Evolutionary conservation across 1,284 basidiomycete genomes (phyloP), one percentile per base, ranked within the genome.

Genomic region (Leucoagaricus sp.): DNA sequence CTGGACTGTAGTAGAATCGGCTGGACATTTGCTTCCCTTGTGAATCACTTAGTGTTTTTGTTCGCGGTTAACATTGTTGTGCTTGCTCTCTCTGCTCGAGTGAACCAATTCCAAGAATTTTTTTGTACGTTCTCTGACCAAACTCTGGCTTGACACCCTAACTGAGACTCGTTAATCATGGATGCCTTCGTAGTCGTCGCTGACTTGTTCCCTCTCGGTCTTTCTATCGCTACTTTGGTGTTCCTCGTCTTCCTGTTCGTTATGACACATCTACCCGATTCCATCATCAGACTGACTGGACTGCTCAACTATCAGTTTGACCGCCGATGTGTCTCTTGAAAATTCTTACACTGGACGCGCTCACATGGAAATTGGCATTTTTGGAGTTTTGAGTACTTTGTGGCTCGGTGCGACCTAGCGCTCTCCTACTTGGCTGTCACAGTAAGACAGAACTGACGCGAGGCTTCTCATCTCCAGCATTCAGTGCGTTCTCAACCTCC

Each of bases 401-500:
- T 85, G 83, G 84, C 71, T 85, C 4, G 75, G 82, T 84, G 58
- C 55, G 78, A 15, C 36, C 36, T 63, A 13, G 6, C 31, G 36
- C 40, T 50, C 38, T 40, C 46, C 31, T 28, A 8, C 17, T n/a
- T 38, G n/a, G n/a, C 36, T 5, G 23, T 31, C 29, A 23, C 10
- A 38, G 36, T 53, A 3, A 25, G 15, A 55, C 19, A 29, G 21
- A 25, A 42, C 17, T 19, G 8, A 52, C 26, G 10, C 23, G 23
- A 19, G n/a, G 12, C 9, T 12, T 36, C 38, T 10, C 10, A 26
- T 31, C 28, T 12, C 10, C 53, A 85, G 82, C 76, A 1, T 82
- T 82, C 74, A 85, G 83, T 61, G 75, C 78, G 6, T 86, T 86
- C 67, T 85, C 84, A 0, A 84, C 80, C 10, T 75, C 78, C 15